Evolutionary conservation across 805 yeast genomes (phyloP), one percentile per base, ranked within the genome.

Genomic region (Ogataea trehaloabstinens): DNA sequence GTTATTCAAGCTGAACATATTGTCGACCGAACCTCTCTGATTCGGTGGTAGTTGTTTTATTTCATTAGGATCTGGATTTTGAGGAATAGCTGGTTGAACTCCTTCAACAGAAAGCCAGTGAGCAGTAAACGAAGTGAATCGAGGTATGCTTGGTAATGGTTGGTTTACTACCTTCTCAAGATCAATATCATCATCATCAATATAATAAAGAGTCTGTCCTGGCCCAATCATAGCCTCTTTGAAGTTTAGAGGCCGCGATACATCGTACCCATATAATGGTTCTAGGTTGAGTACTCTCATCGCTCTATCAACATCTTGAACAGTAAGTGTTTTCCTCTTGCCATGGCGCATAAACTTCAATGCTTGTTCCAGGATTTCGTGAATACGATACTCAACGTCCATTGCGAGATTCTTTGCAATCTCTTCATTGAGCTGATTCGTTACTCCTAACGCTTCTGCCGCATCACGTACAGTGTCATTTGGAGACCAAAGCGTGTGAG

Each of bases 61-160:
- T 51, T 90, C 97, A 35, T 79, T 72, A 16, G 81, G 76, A 35
- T 82, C 74, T 18, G 99, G 99, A 65, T 93, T 93, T 64, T 95
- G 99, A 2, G 97, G 95, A 39, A 93, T 91, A 22, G 93, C 82
- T 1, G 99, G 99, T 58, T 93, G 99, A 6, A 93, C 95, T 41
- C 99, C 99, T 63, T 93, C 99, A 38, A 93, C 86, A 0, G 99
- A 98, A 22, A 95, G 71, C 98, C 99, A 91, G 60, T 85, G 95
- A 5, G 97, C 95, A 0, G 98, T 89, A 61, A 86, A 90, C 0
- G 96, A 82, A 2, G 95, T 82, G 44, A 83, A 81, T 42, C 98
- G 74, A 4, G 99, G 99, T 3, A 95, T 95, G 53, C 84, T 87
- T 5, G 99, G 99, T 43, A 93, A 68, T 22, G 96, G 97, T 58